Evolutionary conservation across 139 green algal species (phyloP).

Genomic region (Coccomyxa sp.): DNA sequence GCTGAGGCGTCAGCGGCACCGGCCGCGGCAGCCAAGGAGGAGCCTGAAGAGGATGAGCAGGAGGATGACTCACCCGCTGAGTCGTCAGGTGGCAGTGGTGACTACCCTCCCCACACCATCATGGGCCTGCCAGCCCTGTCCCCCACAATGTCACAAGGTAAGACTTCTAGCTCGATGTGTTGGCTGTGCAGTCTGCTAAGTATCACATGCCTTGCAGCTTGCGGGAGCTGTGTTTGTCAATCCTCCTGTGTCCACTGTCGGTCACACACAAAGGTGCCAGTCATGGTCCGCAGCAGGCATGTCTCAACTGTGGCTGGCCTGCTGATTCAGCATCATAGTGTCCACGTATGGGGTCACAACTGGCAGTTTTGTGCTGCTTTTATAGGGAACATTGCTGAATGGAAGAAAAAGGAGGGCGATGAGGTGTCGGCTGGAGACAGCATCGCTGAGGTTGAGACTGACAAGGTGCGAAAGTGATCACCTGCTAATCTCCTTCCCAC

Average conservation of each 20-base stretch:
- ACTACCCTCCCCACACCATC: conserved; percentile 45
- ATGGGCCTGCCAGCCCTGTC: conserved; percentile 85
- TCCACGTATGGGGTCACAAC: too few relatives aligned
- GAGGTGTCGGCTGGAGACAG: conserved; percentile 60
- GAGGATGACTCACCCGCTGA: not conserved
- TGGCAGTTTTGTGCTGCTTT: too few relatives aligned
- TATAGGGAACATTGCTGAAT: conserved; percentile 79
- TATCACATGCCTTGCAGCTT: not conserved
- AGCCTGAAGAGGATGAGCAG: conserved; percentile 6
- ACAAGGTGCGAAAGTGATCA: conserved; percentile 59
- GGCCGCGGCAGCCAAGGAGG: not conserved
- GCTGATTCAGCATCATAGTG: too few relatives aligned
- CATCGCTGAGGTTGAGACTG: conserved; percentile 89
- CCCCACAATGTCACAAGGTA: conserved; percentile 86
- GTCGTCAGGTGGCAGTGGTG: conserved; percentile 10
- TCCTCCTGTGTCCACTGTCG: not conserved
- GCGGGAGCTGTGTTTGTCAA: not conserved
- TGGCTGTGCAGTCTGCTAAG: too few relatives aligned
- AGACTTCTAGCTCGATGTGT: not conserved
- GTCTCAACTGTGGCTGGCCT: too few relatives aligned
- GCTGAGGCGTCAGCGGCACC: conserved; percentile 3
- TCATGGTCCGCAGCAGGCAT: too few relatives aligned
- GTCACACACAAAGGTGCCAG: too few relatives aligned
- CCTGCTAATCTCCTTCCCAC: not conserved
- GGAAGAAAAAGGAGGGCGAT: conserved; percentile 76